Conservation (phyloP, 768 basidiomycete species). For the Tephrocybe sp. region DNA sequence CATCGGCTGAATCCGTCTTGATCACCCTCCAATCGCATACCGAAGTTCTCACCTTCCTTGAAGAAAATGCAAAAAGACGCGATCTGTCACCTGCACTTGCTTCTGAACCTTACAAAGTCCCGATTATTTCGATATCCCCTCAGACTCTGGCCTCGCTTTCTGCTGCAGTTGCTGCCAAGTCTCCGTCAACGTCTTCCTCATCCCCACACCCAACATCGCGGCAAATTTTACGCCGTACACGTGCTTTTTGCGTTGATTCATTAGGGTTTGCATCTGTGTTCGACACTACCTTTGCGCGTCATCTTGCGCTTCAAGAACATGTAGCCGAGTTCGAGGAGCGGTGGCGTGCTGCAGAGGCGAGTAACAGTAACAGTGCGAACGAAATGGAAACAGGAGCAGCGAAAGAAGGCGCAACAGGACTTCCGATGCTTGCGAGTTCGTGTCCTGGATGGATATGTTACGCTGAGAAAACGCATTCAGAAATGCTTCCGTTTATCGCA, state of each 20-base stretch:
- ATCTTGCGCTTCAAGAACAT: constrained; percentile 82
- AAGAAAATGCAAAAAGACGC: constrained; percentile 38
- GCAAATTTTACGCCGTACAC: constrained; percentile 68
- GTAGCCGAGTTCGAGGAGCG: constrained; percentile 79
- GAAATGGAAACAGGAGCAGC: not conserved
- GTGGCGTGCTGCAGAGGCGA: constrained; percentile 28
- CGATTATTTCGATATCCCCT: constrained; percentile 86
- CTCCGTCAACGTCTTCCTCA: constrained; percentile 43
- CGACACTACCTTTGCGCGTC: constrained; percentile 94
- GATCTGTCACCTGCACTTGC: constrained; percentile 1
- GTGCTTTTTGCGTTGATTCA: constrained; percentile 60
- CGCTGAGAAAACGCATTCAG: constrained; percentile 94
- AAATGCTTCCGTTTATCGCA: constrained; percentile 90
- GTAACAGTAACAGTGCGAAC: constrained; percentile 12
- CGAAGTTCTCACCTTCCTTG: constrained; percentile 83
- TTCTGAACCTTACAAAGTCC: constrained; percentile 44
- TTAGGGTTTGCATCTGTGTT: constrained; percentile 82
- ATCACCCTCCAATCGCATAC: constrained; percentile 95
- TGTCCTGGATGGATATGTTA: constrained; percentile 99
- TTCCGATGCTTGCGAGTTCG: constrained; percentile 94
- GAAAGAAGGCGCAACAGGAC: constrained; percentile 19
- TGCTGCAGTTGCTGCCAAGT: constrained; percentile 56
- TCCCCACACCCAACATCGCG: constrained; percentile 40
- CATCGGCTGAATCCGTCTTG: constrained; percentile 95
- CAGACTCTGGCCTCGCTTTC: constrained; percentile 84